Conservation (phyloP, 1,284 basidiomycete species). For the Tilletia horrida region DNA sequence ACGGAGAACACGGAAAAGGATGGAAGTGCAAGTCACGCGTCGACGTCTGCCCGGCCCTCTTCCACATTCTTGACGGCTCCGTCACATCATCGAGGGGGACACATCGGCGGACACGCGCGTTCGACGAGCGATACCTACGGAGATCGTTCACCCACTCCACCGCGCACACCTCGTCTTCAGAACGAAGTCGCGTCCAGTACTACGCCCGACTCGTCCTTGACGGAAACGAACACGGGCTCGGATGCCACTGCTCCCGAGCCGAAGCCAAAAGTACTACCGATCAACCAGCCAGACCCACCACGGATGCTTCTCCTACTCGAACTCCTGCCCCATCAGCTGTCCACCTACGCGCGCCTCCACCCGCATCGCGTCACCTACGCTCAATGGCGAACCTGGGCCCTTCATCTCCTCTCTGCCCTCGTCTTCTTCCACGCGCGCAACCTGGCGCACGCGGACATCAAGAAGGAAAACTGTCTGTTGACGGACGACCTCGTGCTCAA, state of each 20-base stretch:
- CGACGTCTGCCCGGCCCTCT: no score
- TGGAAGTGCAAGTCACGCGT: not conserved
- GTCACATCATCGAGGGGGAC: not conserved
- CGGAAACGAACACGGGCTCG: no score
- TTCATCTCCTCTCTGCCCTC: conserved; percentile 38
- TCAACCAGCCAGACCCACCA: conserved; percentile 36
- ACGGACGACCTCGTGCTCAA: conserved; percentile 43
- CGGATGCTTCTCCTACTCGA: conserved; percentile 51
- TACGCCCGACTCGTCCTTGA: no score
- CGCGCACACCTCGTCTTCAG: no score
- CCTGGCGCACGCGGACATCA: conserved; percentile 51
- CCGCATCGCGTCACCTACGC: conserved; percentile 32
- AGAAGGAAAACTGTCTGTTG: conserved; percentile 52
- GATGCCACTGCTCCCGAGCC: no score
- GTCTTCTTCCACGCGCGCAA: conserved; percentile 46
- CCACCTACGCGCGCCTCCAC: conserved; percentile 31
- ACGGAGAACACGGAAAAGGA: not conserved
- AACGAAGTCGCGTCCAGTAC: no score
- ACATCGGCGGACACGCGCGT: conserved; percentile 23
- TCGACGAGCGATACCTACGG: conserved; percentile 31
- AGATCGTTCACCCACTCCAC: not conserved
- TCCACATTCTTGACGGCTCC: not conserved
- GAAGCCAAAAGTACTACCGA: no score
- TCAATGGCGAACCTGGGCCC: conserved; percentile 47
- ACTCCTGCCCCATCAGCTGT: conserved; percentile 44